Percentiles rank a stretch among this genome's conserved stretches.
Evolutionary conservation across 1,139 yeast species (phyloP).

Genomic region (Suhomyces atakaporum): DNA sequence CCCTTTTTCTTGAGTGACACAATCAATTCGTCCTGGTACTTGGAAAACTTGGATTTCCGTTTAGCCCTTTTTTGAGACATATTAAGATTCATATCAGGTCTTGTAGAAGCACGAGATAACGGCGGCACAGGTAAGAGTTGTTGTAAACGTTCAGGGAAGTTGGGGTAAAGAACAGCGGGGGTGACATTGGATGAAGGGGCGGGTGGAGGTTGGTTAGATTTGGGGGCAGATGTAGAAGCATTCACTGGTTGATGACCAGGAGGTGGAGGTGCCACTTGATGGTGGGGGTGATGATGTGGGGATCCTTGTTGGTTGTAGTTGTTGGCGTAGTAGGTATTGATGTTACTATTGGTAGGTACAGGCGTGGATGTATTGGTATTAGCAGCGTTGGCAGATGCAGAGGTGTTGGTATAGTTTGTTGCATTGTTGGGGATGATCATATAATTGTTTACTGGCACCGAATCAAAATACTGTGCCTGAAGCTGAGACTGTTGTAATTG

Average conservation of each 20-base stretch:
- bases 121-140: constrained; percentile 43
- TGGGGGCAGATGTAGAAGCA: constrained; percentile 1
- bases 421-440: constrained; percentile 19
- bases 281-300: constrained; percentile 8
- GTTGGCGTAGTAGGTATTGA: constrained; percentile 11
- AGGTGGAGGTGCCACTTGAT: constrained; percentile 10
- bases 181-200: constrained; percentile 7
- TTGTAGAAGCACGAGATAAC: constrained; percentile 30
- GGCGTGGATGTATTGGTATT: constrained; percentile 8
- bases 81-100: constrained; percentile 32
- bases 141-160: constrained; percentile 22
- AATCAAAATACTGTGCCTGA: constrained; percentile 19
- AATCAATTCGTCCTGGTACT: constrained; percentile 68
- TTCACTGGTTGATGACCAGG: constrained; percentile 2
- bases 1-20: constrained; percentile 63
- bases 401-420: constrained; percentile 3
- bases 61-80: constrained; percentile 51
- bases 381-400: constrained; percentile 9
- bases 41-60: constrained; percentile 65
- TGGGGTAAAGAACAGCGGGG: constrained; percentile 16
- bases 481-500: too few species aligned
- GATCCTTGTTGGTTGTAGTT: constrained; percentile 9
- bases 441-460: constrained; percentile 22
- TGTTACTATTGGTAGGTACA: constrained; percentile 9
- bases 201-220: constrained; percentile 3